phyloP scores from a whole-genome alignment of 495 filamentous ascomycete species.

The Aspergillus incahuasiensis region DNA sequence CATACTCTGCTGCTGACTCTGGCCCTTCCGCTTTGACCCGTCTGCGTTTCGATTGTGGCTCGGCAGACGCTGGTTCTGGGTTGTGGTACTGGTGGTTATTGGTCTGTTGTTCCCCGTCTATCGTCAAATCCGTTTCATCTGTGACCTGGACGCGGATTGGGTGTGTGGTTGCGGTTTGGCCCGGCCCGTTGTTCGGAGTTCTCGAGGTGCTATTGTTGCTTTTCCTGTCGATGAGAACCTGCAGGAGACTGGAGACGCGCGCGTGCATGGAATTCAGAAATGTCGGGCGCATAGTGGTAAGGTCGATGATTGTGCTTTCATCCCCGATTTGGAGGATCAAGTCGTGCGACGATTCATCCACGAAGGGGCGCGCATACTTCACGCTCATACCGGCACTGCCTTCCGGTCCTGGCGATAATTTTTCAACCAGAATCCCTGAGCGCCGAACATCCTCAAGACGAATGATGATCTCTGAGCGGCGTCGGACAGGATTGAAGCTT shows the following conservation, averaged over 20 bases:
- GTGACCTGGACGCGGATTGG: constrained; percentile 61
- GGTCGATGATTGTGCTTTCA: constrained; percentile 62
- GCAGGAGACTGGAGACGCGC: constrained; percentile 67
- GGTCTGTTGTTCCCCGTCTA: constrained; percentile 55
- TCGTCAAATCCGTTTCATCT: constrained; percentile 59
- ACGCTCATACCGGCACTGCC: constrained; percentile 53
- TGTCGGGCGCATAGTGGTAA: constrained; percentile 53
- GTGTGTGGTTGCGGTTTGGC: not conserved
- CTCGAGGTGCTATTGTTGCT: constrained; percentile 36
- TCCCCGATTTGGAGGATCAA: constrained; percentile 75
- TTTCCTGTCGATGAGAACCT: constrained; percentile 77
- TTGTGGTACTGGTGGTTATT: not conserved
- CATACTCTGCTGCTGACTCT: not conserved
- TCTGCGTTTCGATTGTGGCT: constrained; percentile 47
- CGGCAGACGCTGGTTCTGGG: not conserved
- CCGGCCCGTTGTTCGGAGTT: not conserved
- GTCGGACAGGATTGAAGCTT: constrained; percentile 64
- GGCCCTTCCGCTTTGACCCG: constrained; percentile 22
- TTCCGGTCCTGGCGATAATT: constrained; percentile 26
- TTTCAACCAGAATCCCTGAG: constrained; percentile 65
- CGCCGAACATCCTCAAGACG: constrained; percentile 81
- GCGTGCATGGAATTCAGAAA: constrained; percentile 66
- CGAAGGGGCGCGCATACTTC: constrained; percentile 76
- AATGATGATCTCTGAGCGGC: constrained; percentile 71
- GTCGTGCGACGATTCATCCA: constrained; percentile 67